Conservation (phyloP, 1,284 basidiomycete genomes). For the Ceratorhiza oryzae-sativae region DNA sequence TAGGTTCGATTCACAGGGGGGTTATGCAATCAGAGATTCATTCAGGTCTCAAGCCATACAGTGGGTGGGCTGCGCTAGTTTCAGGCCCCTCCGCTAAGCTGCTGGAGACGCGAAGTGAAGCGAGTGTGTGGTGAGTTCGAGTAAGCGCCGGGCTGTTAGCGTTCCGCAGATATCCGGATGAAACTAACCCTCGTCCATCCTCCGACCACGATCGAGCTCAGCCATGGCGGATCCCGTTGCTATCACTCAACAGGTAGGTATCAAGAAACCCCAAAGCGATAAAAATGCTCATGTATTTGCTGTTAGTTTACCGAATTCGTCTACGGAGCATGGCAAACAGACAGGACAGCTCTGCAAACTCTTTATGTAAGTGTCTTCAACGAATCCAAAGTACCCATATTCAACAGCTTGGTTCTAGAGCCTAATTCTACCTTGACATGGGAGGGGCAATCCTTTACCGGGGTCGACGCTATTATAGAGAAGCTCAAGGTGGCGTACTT, state of each 20-base stretch:
- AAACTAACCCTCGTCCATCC: slow-evolving; percentile 31
- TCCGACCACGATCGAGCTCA: slow-evolving; percentile 39
- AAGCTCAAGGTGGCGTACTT: slow-evolving; percentile 76
- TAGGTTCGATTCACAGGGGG: neutral
- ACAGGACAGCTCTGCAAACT: slow-evolving; percentile 60
- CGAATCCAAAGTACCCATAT: neutral
- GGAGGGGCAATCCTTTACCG: slow-evolving; percentile 73
- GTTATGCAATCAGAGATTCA: neutral
- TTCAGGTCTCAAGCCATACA: neutral
- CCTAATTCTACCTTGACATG: slow-evolving; percentile 86
- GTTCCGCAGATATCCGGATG: slow-evolving; percentile 27
- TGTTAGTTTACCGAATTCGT: slow-evolving; percentile 76
- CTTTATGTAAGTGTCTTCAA: slow-evolving; percentile 74
- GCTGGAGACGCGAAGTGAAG: neutral
- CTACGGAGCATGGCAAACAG: slow-evolving; percentile 72
- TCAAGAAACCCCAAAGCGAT: too few relatives aligned
- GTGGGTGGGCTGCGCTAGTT: neutral
- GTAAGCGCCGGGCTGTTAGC: slow-evolving; percentile 19
- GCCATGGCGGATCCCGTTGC: slow-evolving; percentile 42
- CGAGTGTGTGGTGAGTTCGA: neutral
- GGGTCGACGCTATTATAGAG: slow-evolving; percentile 69
- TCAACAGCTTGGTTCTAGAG: slow-evolving; percentile 60
- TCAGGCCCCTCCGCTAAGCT: neutral
- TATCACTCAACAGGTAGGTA: slow-evolving; percentile 53
- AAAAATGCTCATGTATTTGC: neutral